phyloP scores from a whole-genome alignment of 1,139 yeast genomes.

The Pichia sp. region DNA sequence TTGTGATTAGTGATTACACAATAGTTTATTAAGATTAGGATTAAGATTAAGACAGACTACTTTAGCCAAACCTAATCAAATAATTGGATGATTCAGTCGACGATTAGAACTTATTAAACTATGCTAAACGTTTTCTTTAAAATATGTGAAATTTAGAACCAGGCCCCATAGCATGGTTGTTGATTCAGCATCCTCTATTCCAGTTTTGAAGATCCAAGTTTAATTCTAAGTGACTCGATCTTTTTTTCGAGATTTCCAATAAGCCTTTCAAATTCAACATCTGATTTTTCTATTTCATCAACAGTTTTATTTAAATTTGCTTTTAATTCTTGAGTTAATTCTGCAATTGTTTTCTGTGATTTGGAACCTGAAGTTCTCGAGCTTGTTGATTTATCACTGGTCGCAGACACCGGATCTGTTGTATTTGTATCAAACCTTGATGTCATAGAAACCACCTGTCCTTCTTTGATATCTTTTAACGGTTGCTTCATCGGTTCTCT shows the following conservation, averaged over 20 bases:
- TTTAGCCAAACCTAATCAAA: background rate
- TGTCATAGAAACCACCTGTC: background rate
- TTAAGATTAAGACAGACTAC: background rate
- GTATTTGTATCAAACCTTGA: background rate
- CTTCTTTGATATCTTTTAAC: slow-evolving; percentile 2
- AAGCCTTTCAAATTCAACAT: slow-evolving; percentile 18
- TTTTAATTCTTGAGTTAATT: slow-evolving; percentile 21
- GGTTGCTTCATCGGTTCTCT: background rate
- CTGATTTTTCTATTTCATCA: slow-evolving; percentile 20
- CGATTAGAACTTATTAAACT: background rate
- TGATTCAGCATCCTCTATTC: background rate
- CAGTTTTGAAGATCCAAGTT: background rate
- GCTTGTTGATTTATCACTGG: background rate
- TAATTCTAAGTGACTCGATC: slow-evolving; percentile 15
- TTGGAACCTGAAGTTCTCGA: background rate
- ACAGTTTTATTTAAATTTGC: slow-evolving; percentile 17
- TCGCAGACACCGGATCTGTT: background rate
- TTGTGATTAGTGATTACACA: background rate
- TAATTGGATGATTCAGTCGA: background rate
- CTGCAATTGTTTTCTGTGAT: slow-evolving; percentile 14
- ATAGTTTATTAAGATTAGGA: background rate
- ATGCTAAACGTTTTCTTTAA: background rate
- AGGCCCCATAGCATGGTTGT: background rate
- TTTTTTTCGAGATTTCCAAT: slow-evolving; percentile 19
- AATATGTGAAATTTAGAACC: background rate